Evolutionary conservation across 495 filamentous ascomycete genomes (phyloP), one percentile per base, ranked within the genome.

Genomic region (Bacidia rubella): DNA sequence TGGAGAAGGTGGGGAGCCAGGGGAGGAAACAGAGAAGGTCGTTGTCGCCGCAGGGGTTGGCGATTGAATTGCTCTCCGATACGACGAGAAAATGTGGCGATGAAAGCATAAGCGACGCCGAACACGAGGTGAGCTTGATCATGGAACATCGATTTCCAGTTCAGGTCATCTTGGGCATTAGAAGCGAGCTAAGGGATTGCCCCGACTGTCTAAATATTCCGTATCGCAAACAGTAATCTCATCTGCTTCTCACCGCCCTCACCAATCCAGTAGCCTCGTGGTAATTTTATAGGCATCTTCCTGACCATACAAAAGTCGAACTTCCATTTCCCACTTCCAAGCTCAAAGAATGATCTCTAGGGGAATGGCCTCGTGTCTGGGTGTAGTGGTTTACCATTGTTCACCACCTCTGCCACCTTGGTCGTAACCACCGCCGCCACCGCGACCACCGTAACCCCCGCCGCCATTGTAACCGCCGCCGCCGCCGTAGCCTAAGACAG

Each of bases 1-100:
- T 51, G 54, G 56, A 42, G 65, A 62, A 41, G 57, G 70, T 52
- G 60, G 51, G 17, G 54, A 57, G 40, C 58, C 64, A 7, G 56
- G 42, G 43, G 61, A 62, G 52, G 52, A 62, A 51, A 62, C 44
- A 40, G 53, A 63, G 51, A 60, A 53, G 40, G 35, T 62, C 56
- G 56, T 62, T 60, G 56, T 63, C 56, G 59, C 58, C 58, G 35
- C 10, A 17, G 32, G 3, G n/a, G 17, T 21, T 35, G 47, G 25
- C 5, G 47, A 39, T 29, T 38, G 29, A 38, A 17, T 2, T 17
- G 45, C n/a, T n/a, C n/a, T n/a, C n/a, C n/a, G n/a, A n/a, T n/a
- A n/a, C n/a, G n/a, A n/a, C n/a, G n/a, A n/a, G n/a, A n/a, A n/a
- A n/a, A n/a, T n/a, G n/a, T n/a, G n/a, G n/a, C n/a, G n/a, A n/a